Base-by-base conservation (phyloP, 495 filamentous ascomycete genomes). In the Clavariopsis aquatica region DNA sequence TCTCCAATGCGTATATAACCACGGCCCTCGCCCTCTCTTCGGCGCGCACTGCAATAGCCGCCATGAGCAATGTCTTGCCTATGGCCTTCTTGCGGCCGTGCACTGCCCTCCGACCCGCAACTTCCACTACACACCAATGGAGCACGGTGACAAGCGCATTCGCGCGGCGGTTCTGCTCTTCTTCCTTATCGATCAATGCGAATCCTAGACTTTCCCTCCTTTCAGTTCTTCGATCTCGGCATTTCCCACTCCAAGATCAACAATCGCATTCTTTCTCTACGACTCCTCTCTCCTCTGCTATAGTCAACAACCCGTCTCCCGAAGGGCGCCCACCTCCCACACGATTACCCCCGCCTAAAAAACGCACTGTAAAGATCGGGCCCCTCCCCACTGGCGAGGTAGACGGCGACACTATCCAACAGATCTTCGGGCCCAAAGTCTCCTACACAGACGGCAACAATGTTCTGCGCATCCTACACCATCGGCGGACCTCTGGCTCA, bases 401-500 rank as follows among this genome's bases (percentile, higher is more conserved):
- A 17, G 49, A 54, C 26, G 13, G 12, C 17, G 12, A 26, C 1
- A 68, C 60, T 28, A 80, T 90, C n/a, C 76, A 81, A 9, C 49
- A 63, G 12, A 82, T 94, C 3, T 93, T 96, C 65, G 85, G 86
- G 1, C 70, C 76, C 0, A 43, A 59, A n/a, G 74, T 77, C 12
- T 69, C 89, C 23, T 71, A 79, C 23, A 64, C 72, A 2, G 69
- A 77, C 22, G 92, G 84, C 51, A 93, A 92, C 69, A 78, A 78
- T 24, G 75, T 92, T 17, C 75, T 96, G 5, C 76, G 77, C 27
- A 82, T 90, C 31, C 76, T 95, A 1, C 90, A 96, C 70, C 84
- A 84, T 26, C 84, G 90, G 49, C 85, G 92, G 22, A 78, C 90
- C 13, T 83, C 85, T 12, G 92, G 92, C 20, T 92, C 90, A 0